Evolutionary conservation across 257 asterid genomes (phyloP).

Genomic region (Penstemon newberryi): DNA sequence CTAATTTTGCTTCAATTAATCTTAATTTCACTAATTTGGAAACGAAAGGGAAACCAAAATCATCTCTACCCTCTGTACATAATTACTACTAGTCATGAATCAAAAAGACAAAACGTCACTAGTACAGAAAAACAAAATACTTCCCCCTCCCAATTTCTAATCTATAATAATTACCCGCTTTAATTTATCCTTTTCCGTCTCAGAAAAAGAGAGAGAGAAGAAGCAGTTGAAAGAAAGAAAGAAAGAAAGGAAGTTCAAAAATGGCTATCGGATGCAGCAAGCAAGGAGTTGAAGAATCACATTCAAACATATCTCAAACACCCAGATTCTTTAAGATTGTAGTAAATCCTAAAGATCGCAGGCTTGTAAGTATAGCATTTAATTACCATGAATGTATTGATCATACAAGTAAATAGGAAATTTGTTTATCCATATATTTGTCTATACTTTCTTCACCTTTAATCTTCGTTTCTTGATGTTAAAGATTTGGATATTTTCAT

Average conservation of each 20-base stretch:
- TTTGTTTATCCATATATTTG: neutral
- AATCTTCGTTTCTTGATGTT: neutral
- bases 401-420: neutral
- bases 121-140: no score
- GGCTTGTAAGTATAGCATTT: neutral
- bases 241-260: neutral
- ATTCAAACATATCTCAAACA: neutral
- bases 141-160: no score
- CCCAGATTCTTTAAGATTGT: slow-evolving; percentile 11
- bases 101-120: no score
- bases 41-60: no score
- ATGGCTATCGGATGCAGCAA: neutral
- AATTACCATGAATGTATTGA: neutral
- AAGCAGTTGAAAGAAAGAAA: no score
- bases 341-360: neutral
- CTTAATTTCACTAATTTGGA: no score
- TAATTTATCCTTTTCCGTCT: no score
- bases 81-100: no score
- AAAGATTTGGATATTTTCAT: neutral
- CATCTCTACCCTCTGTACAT: no score
- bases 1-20: no score
- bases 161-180: no score
- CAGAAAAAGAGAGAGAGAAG: no score
- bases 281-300: neutral
- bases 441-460: neutral